Percentiles rank a stretch among this genome's conserved stretches.
These are phyloP conservation scores for Rhododendron griersonianum DNA, from an alignment of 148 eudicot species.

Conservation along the genomic window DNA sequence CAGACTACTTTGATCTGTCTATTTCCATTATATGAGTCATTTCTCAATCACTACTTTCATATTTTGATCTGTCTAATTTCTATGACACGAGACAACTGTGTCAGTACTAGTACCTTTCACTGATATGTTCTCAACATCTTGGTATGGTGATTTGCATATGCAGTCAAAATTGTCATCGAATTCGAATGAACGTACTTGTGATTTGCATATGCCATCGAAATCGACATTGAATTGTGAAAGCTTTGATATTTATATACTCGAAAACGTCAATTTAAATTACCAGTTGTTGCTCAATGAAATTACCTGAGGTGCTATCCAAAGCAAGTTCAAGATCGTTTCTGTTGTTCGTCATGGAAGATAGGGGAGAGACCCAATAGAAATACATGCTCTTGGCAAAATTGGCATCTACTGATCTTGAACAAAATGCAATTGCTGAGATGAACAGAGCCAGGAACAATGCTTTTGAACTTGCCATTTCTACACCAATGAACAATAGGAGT, in stretches of 20 bases:
- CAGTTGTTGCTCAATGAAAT: neutral
- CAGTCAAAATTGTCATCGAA: neutral
- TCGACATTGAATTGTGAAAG: neutral
- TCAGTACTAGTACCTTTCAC: neutral
- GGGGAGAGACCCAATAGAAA: constrained; percentile 45
- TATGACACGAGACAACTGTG: neutral
- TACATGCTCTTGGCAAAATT: constrained; percentile 18
- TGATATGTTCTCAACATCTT: neutral
- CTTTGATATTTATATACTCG: neutral
- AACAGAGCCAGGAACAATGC: constrained; percentile 23
- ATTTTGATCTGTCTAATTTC: neutral
- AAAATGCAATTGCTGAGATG: constrained; percentile 22
- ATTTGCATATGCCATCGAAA: neutral
- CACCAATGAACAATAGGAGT: neutral
- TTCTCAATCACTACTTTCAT: neutral
- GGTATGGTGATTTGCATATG: neutral
- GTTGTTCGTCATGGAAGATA: constrained; percentile 16
- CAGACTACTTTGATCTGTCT: neutral
- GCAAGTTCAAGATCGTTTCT: constrained; percentile 40
- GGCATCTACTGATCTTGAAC: constrained; percentile 33
- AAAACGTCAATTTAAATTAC: neutral
- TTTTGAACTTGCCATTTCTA: constrained; percentile 34
- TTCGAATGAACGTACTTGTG: neutral
- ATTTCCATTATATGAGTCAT: neutral
- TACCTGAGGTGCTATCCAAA: constrained; percentile 44